phyloP scores from a whole-genome alignment of 2,329 filamentous ascomycete species.

The Sporothrix schenckii region DNA sequence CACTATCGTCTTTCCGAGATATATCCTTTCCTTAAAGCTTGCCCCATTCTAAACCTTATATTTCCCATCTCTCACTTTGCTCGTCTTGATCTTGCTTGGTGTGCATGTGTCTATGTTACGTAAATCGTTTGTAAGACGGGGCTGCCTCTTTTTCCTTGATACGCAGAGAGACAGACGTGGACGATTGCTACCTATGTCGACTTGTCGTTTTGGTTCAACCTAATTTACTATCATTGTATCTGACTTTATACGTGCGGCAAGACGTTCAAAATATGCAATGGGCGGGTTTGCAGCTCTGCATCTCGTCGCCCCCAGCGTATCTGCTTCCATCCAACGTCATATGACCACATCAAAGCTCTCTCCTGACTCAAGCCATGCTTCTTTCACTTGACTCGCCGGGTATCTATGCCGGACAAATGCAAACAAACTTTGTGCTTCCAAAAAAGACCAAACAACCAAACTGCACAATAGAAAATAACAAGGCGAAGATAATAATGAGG shows the following conservation, averaged over 20 bases:
- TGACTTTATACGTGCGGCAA: not conserved
- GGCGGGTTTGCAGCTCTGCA: not conserved
- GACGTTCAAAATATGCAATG: not conserved
- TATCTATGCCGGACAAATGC: conserved; percentile 22
- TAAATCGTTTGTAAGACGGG: not conserved
- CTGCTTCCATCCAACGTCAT: not conserved
- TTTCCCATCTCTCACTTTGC: conserved; percentile 16
- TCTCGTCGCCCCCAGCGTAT: not conserved
- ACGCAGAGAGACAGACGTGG: not conserved
- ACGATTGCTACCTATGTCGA: not conserved
- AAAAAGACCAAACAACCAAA: conserved; percentile 14
- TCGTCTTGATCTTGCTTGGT: not conserved
- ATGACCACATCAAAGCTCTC: not conserved
- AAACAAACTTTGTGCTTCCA: not conserved
- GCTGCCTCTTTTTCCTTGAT: not conserved
- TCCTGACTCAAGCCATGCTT: not conserved
- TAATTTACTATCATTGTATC: not conserved
- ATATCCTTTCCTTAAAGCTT: conserved; percentile 26
- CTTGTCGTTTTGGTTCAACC: not conserved
- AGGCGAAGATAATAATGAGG: not conserved
- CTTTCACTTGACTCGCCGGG: not conserved
- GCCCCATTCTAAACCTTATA: conserved; percentile 26
- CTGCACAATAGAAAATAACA: conserved; percentile 6
- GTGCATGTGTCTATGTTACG: not conserved
- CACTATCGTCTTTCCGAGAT: conserved; percentile 27